Evolutionary conservation across 345 rosid species (phyloP).

Genomic region (Salix caprea): DNA sequence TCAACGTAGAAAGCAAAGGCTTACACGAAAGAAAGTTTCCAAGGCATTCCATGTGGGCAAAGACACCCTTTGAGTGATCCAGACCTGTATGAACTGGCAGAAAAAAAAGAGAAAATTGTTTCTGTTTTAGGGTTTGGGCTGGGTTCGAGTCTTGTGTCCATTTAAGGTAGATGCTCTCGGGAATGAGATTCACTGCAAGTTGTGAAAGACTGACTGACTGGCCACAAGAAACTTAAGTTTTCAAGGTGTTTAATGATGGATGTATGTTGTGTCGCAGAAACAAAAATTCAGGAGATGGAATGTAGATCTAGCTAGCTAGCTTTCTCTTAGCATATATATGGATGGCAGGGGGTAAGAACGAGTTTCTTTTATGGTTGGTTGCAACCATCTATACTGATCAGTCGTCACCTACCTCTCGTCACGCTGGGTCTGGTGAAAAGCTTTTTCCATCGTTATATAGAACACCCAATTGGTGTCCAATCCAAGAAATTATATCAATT

Average conservation of each 20-base stretch:
- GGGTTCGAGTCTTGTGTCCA: slow-evolving; percentile 18
- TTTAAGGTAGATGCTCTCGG: slow-evolving; percentile 38
- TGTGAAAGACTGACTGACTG: slow-evolving; percentile 4
- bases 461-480: too few species aligned
- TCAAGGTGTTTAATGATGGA: background rate
- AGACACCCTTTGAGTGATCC: slow-evolving; percentile 48
- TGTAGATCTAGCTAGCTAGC: background rate
- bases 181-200: slow-evolving; percentile 23
- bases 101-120: slow-evolving; percentile 1
- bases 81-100: background rate
- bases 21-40: slow-evolving; percentile 67
- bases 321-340: background rate
- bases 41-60: slow-evolving; percentile 63
- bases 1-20: slow-evolving; percentile 52
- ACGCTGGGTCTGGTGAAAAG: background rate
- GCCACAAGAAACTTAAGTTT: slow-evolving; percentile 1
- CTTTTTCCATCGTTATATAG: too few species aligned
- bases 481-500: too few species aligned
- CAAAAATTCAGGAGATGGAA: background rate
- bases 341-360: too few species aligned
- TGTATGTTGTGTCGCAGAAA: background rate
- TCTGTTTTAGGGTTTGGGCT: slow-evolving; percentile 16
- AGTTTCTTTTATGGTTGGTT: too few species aligned
- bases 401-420: background rate
- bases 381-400: background rate